A percentile compares a stretch with the other conserved stretches of the same genome.
These are phyloP conservation scores for Lachnum nothofagi DNA, from an alignment of 2,329 filamentous ascomycete genomes.

Conservation along the genomic window DNA sequence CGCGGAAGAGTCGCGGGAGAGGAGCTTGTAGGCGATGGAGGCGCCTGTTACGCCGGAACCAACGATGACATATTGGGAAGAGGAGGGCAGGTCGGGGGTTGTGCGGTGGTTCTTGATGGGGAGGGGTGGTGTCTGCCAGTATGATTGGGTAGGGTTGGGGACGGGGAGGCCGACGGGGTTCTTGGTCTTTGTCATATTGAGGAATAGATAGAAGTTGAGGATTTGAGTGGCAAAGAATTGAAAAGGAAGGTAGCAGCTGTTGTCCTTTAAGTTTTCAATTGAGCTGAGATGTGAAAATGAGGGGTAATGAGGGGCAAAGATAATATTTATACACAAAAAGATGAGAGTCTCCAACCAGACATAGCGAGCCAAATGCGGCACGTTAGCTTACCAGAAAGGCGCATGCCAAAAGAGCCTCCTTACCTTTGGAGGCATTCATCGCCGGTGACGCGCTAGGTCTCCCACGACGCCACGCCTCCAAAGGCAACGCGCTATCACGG, in stretches of 20 bases:
- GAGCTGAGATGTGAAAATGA: too few species aligned
- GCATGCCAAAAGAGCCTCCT: too few species aligned
- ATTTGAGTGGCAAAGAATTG: not conserved
- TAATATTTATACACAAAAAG: too few species aligned
- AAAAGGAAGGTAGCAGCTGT: too few species aligned
- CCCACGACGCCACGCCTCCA: not conserved
- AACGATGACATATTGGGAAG: conserved; percentile 17
- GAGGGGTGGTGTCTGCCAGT: conserved; percentile 32
- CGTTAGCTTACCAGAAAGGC: too few species aligned
- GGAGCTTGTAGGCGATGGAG: conserved; percentile 23
- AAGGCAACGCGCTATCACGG: not conserved
- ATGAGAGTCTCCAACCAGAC: too few species aligned
- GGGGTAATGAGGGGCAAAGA: too few species aligned
- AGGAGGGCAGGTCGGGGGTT: conserved; percentile 19
- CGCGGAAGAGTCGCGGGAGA: conserved; percentile 22
- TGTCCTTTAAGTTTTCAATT: too few species aligned
- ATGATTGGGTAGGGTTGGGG: conserved; percentile 29
- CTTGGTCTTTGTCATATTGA: conserved; percentile 4
- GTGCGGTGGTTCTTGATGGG: conserved; percentile 30
- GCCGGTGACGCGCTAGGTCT: too few species aligned
- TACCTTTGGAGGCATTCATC: too few species aligned
- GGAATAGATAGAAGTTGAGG: not conserved
- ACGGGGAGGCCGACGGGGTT: conserved; percentile 24
- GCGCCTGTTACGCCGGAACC: conserved; percentile 21
- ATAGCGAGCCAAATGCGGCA: too few species aligned